Base-by-base conservation (phyloP, 78 protist species). In the Monosiga brevicollis region DNA sequence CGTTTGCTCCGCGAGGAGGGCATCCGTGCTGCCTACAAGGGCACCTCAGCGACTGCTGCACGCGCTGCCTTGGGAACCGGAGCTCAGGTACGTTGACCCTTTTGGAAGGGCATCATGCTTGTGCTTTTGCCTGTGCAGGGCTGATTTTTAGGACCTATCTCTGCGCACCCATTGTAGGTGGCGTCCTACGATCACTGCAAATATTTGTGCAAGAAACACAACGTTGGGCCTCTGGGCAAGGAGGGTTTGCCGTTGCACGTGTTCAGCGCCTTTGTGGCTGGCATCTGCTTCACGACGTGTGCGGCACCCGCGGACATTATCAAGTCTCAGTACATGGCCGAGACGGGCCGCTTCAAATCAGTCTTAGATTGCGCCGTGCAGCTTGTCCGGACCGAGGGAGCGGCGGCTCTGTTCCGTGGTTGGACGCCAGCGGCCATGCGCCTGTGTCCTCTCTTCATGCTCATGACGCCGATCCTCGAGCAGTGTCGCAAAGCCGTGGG, bases 161-260 rank as follows among this genome's bases (percentile, higher is more conserved):
- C n/a, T n/a, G n/a, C n/a, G n/a, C n/a, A n/a, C n/a, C n/a, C n/a
- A n/a, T n/a, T n/a, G n/a, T n/a, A n/a, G n/a, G 10, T 85, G 49
- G 70, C 84, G 11, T 0, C 79, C 15, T 87, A 87, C 71, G 90
- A 87, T 79, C 90, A 87, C 37, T 24, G 49, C 40, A 87, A 87
- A 73, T 70, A 83, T 37, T 1, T 26, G 62, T 0, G 84, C 73
- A 36, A 40, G 81, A 6, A 36, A 11, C 40, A 73, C 42, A n/a
- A n/a, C n/a, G n/a, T n/a, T n/a, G n/a, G n/a, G n/a, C 29, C 29
- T 36, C 15, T 37, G 11, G 20, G 22, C 42, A 37, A 37, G n/a
- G 78, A 73, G 78, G 78, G 78, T 26, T 1, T 37, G n/a, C 1
- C 42, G 40, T 42, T 73, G 42, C 78, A 73, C 78, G 2, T 20